phyloP scores from a whole-genome alignment of 495 filamentous ascomycete genomes.

The Aspergillus kassunensis region DNA sequence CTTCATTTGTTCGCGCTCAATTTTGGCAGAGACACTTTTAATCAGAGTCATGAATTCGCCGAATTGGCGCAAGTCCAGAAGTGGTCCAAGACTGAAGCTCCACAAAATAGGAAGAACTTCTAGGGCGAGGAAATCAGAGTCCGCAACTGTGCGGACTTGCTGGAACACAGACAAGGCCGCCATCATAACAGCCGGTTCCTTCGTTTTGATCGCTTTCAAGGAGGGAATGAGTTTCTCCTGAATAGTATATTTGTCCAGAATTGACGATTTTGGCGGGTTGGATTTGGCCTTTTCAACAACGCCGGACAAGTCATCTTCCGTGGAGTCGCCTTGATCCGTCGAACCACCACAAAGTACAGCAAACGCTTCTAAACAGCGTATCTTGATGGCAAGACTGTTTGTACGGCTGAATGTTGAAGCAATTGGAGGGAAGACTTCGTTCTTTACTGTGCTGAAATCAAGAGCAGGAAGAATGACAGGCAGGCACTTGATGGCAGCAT shows the following conservation, averaged over 20 bases:
- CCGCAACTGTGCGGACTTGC: constrained; percentile 75
- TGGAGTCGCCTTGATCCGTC: constrained; percentile 31
- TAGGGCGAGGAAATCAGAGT: constrained; percentile 89
- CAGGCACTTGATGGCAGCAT: constrained; percentile 73
- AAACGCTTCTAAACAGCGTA: constrained; percentile 85
- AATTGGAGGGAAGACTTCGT: constrained; percentile 89
- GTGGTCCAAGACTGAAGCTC: constrained; percentile 85
- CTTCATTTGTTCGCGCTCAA: constrained; percentile 82
- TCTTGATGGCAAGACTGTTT: constrained; percentile 88
- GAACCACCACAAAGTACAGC: constrained; percentile 79
- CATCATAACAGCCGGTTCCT: constrained; percentile 97
- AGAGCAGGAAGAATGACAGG: constrained; percentile 72
- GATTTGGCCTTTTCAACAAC: constrained; percentile 46
- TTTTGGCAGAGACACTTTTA: constrained; percentile 68
- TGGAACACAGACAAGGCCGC: constrained; percentile 79
- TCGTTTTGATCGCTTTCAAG: constrained; percentile 91
- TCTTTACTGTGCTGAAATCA: constrained; percentile 94
- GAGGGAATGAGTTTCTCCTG: constrained; percentile 94
- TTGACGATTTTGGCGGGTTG: constrained; percentile 60
- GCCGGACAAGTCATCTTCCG: constrained; percentile 70
- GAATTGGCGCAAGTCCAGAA: constrained; percentile 84
- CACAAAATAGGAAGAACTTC: constrained; percentile 87
- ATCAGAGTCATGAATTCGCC: constrained; percentile 82
- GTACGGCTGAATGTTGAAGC: constrained; percentile 87
- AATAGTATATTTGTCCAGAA: constrained; percentile 93